Evolutionary conservation across 2,329 filamentous ascomycete species (phyloP).

Genomic region (Fusarium sp.): DNA sequence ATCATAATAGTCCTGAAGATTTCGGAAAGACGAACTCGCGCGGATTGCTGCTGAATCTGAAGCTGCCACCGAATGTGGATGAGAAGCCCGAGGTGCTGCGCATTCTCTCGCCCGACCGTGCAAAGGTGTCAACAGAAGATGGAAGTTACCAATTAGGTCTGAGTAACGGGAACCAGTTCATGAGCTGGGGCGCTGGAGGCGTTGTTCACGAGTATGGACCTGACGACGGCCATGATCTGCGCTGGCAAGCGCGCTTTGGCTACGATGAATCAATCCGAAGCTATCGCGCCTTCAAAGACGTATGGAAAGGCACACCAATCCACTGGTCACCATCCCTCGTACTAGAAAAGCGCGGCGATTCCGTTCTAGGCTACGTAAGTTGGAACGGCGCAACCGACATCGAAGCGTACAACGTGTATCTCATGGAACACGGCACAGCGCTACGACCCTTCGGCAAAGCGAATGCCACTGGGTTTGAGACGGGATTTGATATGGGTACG

Average conservation of each 20-base stretch:
- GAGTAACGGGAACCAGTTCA: constrained; percentile 38
- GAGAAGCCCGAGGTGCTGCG: constrained; percentile 25
- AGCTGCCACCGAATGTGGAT: constrained; percentile 23
- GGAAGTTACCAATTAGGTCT: constrained; percentile 35
- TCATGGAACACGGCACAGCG: not conserved
- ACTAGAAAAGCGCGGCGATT: constrained; percentile 8
- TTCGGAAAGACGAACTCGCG: constrained; percentile 4
- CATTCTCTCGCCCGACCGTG: constrained; percentile 12
- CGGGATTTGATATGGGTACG: constrained; percentile 31
- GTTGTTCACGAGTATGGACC: constrained; percentile 43
- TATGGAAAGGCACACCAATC: constrained; percentile 39
- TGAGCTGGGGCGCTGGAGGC: constrained; percentile 40
- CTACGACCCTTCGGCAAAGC: constrained; percentile 10
- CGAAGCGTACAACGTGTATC: constrained; percentile 39
- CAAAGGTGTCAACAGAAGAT: constrained; percentile 20
- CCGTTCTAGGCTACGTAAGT: constrained; percentile 30
- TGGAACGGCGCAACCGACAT: constrained; percentile 46
- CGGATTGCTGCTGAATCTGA: constrained; percentile 24
- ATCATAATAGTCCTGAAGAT: constrained; percentile 44
- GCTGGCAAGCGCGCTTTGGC: constrained; percentile 43
- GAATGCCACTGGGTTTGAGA: constrained; percentile 35
- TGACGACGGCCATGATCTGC: constrained; percentile 31
- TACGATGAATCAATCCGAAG: constrained; percentile 28
- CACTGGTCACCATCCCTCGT: constrained; percentile 29
- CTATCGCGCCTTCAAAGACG: constrained; percentile 42